A percentile compares a stretch with the other conserved stretches of the same genome.
Conservation (phyloP, 2,329 filamentous ascomycete species). For the Bipolaris sorokiniana region DNA sequence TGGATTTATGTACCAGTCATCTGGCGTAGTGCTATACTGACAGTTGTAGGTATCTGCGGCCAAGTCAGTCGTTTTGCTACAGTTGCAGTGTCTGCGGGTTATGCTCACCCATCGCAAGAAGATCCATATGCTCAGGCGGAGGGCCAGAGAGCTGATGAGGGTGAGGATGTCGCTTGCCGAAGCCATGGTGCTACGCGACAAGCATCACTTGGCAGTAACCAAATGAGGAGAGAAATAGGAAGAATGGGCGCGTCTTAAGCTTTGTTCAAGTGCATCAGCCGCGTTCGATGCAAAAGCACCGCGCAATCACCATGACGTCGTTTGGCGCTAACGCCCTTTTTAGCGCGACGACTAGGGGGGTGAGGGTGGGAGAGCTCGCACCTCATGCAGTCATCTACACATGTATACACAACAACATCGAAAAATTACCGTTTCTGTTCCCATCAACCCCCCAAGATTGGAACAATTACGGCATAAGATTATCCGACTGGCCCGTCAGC, state of each 20-base stretch:
- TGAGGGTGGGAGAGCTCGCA: neutral
- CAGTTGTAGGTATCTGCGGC: constrained; percentile 40
- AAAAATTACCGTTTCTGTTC: too few species aligned
- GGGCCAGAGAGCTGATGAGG: constrained; percentile 55
- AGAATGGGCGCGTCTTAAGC: constrained; percentile 12
- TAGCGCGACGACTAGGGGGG: neutral
- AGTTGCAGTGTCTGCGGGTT: neutral
- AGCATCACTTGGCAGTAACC: constrained; percentile 17
- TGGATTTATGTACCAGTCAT: too few species aligned
- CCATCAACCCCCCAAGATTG: too few species aligned
- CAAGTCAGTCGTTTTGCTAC: constrained; percentile 16
- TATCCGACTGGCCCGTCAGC: neutral
- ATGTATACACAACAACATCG: too few species aligned
- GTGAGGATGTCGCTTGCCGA: constrained; percentile 45
- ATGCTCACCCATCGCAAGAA: constrained; percentile 67
- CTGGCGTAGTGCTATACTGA: constrained; percentile 21
- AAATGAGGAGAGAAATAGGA: neutral
- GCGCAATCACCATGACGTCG: constrained; percentile 16
- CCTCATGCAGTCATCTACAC: too few species aligned
- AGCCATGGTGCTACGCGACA: constrained; percentile 36
- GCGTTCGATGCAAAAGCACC: constrained; percentile 4
- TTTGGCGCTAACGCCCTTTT: neutral
- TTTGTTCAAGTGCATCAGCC: constrained; percentile 16
- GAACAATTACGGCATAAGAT: too few species aligned
- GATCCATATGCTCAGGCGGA: constrained; percentile 60